These are phyloP conservation scores for Pinus taeda DNA, from an alignment of 75 land plant genomes.

Conservation along the genomic window DNA sequence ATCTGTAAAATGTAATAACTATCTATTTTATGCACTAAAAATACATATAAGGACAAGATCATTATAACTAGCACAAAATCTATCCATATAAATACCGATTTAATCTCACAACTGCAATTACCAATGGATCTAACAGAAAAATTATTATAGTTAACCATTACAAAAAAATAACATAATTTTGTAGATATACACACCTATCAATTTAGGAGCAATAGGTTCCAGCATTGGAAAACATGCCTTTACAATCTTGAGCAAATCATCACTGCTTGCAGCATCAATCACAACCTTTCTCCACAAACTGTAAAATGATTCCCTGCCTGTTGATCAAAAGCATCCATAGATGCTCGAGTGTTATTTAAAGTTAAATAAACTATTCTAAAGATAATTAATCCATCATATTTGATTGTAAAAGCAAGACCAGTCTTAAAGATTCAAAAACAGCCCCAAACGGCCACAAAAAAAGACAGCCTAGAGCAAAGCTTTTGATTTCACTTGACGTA, in stretches of 20 bases:
- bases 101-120: not conserved
- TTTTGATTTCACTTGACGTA: too few species aligned
- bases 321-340: not conserved
- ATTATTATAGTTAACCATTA: not conserved
- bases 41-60: not conserved
- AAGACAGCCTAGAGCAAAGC: too few species aligned
- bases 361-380: not conserved
- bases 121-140: not conserved
- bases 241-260: constrained; percentile 66
- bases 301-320: constrained; percentile 43
- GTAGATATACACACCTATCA: constrained; percentile 47
- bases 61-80: not conserved
- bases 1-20: constrained; percentile 22
- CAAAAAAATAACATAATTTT: not conserved
- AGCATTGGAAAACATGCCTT: constrained; percentile 60
- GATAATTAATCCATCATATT: not conserved
- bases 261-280: constrained; percentile 48
- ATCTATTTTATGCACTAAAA: not conserved
- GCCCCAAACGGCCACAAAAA: too few species aligned
- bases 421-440: too few species aligned
- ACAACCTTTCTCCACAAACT: constrained; percentile 80
- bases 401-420: too few species aligned
- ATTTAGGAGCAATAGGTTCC: constrained; percentile 39
- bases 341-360: not conserved
- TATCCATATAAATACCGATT: not conserved